phyloP scores from a whole-genome alignment of 179 eudicot genomes.

The Amaranthus tricolor region DNA sequence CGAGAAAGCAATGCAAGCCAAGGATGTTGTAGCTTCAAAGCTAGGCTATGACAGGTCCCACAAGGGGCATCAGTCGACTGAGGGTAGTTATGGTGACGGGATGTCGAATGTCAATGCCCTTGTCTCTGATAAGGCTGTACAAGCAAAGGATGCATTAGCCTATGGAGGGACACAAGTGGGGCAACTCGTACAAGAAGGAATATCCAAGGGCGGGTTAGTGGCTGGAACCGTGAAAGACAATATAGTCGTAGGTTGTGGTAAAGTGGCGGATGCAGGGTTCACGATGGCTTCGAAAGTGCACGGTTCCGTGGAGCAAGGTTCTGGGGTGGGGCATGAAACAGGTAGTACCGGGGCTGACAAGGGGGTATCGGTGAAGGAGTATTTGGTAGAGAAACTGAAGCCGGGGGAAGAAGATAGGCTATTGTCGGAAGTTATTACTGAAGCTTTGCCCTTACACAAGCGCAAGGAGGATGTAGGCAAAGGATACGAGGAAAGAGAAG shows the following conservation, averaged over 20 bases:
- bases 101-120: slow-evolving; percentile 36
- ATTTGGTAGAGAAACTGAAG: slow-evolving; percentile 52
- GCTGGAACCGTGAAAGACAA: slow-evolving; percentile 39
- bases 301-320: slow-evolving; percentile 22
- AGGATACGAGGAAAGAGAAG: slow-evolving; percentile 23
- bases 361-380: slow-evolving; percentile 55
- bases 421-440: slow-evolving; percentile 48
- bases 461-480: slow-evolving; percentile 16
- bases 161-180: slow-evolving; percentile 28
- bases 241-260: slow-evolving; percentile 43
- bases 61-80: too few relatives aligned
- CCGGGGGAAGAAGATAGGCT: slow-evolving; percentile 71
- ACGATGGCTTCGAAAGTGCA: slow-evolving; percentile 42
- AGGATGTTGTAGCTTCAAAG: too few relatives aligned
- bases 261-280: slow-evolving; percentile 41
- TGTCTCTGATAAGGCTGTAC: slow-evolving; percentile 37
- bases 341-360: slow-evolving; percentile 29
- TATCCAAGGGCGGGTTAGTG: slow-evolving; percentile 21
- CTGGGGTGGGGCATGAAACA: slow-evolving; percentile 23
- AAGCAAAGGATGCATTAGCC: slow-evolving; percentile 54
- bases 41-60: too few relatives aligned
- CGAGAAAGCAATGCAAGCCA: slow-evolving; percentile 9
- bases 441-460: slow-evolving; percentile 33
- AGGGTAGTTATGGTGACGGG: slow-evolving; percentile 32
- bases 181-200: background rate